Base-by-base conservation (phyloP, 345 rosid species). In the Lumnitzera littorea region DNA sequence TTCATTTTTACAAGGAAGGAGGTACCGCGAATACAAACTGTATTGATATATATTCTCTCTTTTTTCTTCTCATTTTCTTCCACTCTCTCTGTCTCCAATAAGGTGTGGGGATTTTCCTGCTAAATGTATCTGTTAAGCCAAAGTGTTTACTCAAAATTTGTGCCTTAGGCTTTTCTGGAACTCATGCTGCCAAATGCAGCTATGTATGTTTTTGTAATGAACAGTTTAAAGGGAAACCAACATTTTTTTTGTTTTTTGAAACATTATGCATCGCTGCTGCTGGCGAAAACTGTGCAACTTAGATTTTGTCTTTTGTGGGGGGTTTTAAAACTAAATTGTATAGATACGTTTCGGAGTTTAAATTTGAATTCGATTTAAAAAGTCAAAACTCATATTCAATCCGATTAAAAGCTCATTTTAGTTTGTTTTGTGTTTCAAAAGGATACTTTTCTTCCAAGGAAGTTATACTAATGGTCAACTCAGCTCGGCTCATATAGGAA, bases 1-100 rank as follows among this genome's bases (percentile, higher is more conserved):
- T 64, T 57, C 50, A 31, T 73, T 59, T 41, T 49, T 24, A 55
- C 48, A 46, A 49, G 60, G 55, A 52, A 58, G 55, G 24, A 46
- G 54, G 20, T 48, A 17, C 29, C 17, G 50, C 29, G 56, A 36
- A 58, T 17, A 36, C 43, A 23, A 36, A 43, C 17, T 53, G 31
- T 48, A 17, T 6, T 58, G 52, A 43, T 49, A 43, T 43, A 14
- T 50, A 31, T 12, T 55, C 55, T 48, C 53, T 29, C 20, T 20
- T 47, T 48, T 51, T 17, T 20, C 4, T 50, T 23, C 29, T 23
- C 55, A 15, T 27, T 36, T 12, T 27, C 13, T 53, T 64, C 31
- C 25, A 48, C 51, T 55, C 62, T 23, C 43, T 27, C 4, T 36
- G 43, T 36, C 43, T 36, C 43, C 57, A 65, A 61, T 50, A 61